phyloP scores from a whole-genome alignment of 768 basidiomycete species.

The Cystoderma amianthinum region DNA sequence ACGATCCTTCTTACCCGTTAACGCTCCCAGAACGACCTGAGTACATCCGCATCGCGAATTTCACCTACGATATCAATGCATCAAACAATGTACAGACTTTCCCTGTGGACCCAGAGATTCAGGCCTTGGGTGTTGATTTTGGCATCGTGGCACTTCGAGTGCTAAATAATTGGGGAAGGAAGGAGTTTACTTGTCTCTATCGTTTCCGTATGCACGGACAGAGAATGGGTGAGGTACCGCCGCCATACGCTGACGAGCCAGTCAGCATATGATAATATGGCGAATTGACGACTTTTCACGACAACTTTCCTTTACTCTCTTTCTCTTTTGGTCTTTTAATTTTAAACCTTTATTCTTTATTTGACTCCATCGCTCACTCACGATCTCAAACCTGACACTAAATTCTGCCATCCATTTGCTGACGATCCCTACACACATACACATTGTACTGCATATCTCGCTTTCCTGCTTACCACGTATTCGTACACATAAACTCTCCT shows the following conservation, averaged over 20 bases:
- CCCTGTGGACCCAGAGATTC: conserved; percentile 61
- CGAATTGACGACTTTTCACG: neutral
- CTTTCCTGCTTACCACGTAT: neutral
- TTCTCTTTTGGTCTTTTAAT: neutral
- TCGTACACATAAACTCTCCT: conserved; percentile 1
- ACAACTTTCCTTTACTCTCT: neutral
- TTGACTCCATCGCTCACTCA: neutral
- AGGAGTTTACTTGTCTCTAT: conserved; percentile 85
- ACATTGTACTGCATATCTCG: conserved; percentile 1
- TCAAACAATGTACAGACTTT: conserved; percentile 71
- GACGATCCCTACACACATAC: neutral
- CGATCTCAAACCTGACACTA: neutral
- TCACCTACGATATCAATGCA: conserved; percentile 58
- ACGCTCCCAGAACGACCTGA: conserved; percentile 37
- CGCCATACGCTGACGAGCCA: conserved; percentile 22
- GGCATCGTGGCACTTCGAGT: conserved; percentile 78
- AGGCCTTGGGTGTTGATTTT: conserved; percentile 71
- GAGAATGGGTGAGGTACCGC: conserved; percentile 32
- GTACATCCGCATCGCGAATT: conserved; percentile 61
- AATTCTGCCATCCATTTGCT: neutral
- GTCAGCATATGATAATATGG: neutral
- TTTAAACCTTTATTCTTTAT: neutral
- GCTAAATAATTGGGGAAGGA: conserved; percentile 82
- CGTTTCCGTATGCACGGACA: conserved; percentile 76
- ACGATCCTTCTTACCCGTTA: conserved; percentile 31